Percentiles rank a stretch among this genome's conserved stretches.
Evolutionary conservation across 805 yeast species (phyloP).

Genomic region (Candida krabiensis): DNA sequence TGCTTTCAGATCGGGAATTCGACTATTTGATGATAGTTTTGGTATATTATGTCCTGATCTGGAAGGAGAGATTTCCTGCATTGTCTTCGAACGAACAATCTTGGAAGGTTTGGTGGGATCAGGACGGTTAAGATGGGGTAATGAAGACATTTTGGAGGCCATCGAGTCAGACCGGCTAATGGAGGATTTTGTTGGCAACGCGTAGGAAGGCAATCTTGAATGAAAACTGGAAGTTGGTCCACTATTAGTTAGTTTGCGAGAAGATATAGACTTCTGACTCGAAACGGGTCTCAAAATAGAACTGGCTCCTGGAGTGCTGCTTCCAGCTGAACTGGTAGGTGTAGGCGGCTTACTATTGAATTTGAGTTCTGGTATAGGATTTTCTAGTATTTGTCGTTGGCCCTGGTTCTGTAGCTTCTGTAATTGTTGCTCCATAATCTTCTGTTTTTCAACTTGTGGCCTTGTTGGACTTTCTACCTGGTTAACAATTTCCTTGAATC

Average conservation of each 20-base stretch:
- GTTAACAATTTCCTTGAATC: slow-evolving; percentile 26
- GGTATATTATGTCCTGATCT: slow-evolving; percentile 7
- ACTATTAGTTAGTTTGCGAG: neutral
- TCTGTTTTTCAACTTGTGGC: slow-evolving; percentile 23
- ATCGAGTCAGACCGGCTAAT: slow-evolving; percentile 13
- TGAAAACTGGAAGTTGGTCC: neutral
- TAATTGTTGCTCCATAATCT: slow-evolving; percentile 23
- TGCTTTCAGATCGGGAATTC: neutral
- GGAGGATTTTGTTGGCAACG: slow-evolving; percentile 20
- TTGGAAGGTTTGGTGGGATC: slow-evolving; percentile 3
- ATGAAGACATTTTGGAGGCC: neutral
- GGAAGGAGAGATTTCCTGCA: slow-evolving; percentile 21
- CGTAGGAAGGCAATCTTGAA: slow-evolving; percentile 18
- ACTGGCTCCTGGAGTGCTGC: neutral
- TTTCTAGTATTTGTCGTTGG: slow-evolving; percentile 3
- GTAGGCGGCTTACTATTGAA: slow-evolving; percentile 1
- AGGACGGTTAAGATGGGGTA: neutral
- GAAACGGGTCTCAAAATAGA: no score
- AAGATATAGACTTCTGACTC: no score
- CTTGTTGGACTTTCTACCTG: slow-evolving; percentile 30
- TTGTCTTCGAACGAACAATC: slow-evolving; percentile 19
- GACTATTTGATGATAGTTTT: slow-evolving; percentile 1
- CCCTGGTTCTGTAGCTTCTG: slow-evolving; percentile 8
- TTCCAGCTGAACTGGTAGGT: neutral
- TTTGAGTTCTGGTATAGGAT: slow-evolving; percentile 9